Evolutionary conservation across 2,329 filamentous ascomycete genomes (phyloP).

Genomic region (Colletotrichum eleusines): DNA sequence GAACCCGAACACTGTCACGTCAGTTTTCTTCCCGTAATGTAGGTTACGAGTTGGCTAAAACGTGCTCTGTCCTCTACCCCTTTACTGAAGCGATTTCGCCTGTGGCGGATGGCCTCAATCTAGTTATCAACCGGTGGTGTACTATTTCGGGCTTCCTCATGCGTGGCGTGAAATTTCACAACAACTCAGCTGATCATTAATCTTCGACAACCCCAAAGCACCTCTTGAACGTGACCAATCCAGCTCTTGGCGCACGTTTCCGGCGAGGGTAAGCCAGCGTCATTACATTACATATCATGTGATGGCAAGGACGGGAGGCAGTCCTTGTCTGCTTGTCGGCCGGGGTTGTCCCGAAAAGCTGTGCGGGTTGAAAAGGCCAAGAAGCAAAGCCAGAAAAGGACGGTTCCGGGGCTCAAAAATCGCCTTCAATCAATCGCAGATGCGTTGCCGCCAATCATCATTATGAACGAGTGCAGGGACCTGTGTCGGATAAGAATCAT

Average conservation of each 20-base stretch:
- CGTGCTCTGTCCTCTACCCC: too few species aligned
- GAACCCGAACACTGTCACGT: too few species aligned
- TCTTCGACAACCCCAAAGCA: not conserved
- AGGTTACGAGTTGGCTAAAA: too few species aligned
- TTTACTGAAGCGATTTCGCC: too few species aligned
- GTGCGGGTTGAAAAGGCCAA: too few species aligned
- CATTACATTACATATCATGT: not conserved
- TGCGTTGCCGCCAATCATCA: constrained; percentile 19
- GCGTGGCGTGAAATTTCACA: not conserved
- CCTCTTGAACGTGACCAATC: not conserved
- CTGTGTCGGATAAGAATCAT: constrained; percentile 18
- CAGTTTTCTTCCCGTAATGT: too few species aligned
- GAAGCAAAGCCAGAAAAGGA: constrained; percentile 8
- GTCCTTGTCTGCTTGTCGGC: not conserved
- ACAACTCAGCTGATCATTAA: not conserved
- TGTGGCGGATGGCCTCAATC: too few species aligned
- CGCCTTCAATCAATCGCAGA: constrained; percentile 11
- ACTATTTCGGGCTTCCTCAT: not conserved
- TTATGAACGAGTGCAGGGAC: constrained; percentile 15
- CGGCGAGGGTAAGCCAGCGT: not conserved
- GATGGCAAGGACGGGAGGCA: not conserved
- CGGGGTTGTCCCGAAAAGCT: not conserved
- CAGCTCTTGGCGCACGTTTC: not conserved
- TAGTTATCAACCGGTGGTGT: not conserved
- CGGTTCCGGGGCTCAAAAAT: constrained; percentile 14